A percentile compares a stretch with the other conserved stretches of the same genome.
These are phyloP conservation scores for Quillaja saponaria DNA, from an alignment of 306 rosid genomes.

Conservation along the genomic window DNA sequence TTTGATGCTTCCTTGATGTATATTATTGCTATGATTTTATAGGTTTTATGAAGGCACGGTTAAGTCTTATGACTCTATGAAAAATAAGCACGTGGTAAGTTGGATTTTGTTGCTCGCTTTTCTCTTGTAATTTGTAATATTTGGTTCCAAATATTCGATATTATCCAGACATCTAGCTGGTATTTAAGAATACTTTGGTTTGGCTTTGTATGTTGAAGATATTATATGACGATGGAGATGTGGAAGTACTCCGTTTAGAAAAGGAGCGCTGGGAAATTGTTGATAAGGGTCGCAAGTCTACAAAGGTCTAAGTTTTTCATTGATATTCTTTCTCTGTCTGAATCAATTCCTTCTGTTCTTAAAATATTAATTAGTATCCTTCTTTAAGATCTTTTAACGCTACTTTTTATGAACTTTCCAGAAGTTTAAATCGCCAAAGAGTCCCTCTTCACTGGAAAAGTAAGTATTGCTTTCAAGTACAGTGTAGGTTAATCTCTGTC, in stretches of 20 bases:
- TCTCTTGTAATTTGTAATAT: constrained; percentile 13
- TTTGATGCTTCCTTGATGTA: constrained; percentile 34
- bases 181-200: constrained; percentile 24
- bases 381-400: constrained; percentile 40
- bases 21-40: constrained; percentile 24
- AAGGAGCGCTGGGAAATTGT: constrained; percentile 63
- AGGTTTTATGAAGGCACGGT: constrained; percentile 90
- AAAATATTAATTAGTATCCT: too few relatives aligned
- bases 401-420: constrained; percentile 41
- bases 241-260: constrained; percentile 58
- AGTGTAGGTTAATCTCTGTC: background rate
- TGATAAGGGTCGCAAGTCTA: constrained; percentile 50
- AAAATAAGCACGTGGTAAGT: constrained; percentile 93
- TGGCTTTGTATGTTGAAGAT: constrained; percentile 51
- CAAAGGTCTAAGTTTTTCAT: constrained; percentile 43
- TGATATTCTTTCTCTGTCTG: constrained; percentile 25
- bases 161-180: background rate
- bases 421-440: constrained; percentile 63
- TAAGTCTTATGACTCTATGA: constrained; percentile 76
- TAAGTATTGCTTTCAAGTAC: constrained; percentile 39
- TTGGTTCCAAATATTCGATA: background rate
- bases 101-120: constrained; percentile 33
- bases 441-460: constrained; percentile 49
- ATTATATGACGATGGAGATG: constrained; percentile 67
- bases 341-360: constrained; percentile 17